Conservation (phyloP, 257 asterid species). For the Scutellaria barbata region DNA sequence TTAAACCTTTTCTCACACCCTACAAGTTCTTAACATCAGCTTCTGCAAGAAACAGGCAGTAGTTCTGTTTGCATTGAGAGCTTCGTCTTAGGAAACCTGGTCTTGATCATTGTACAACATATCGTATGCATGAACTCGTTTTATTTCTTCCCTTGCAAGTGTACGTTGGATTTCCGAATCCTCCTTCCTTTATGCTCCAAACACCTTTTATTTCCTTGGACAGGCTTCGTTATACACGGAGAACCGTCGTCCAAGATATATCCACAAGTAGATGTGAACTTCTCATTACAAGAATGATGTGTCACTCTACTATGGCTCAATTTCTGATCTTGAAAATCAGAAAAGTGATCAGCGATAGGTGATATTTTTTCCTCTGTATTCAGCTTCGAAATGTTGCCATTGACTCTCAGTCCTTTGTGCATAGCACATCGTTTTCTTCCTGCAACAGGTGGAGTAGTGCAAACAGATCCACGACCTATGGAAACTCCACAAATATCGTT, state of each 20-base stretch:
- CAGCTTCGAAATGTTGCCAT: conserved; percentile 46
- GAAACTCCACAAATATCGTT: conserved; percentile 71
- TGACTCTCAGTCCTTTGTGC: conserved; percentile 89
- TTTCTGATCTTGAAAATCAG: conserved; percentile 18
- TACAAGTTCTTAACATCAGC: background rate
- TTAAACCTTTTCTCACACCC: background rate
- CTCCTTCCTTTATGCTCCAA: conserved; percentile 54
- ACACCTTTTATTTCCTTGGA: conserved; percentile 50
- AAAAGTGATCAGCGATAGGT: conserved; percentile 4
- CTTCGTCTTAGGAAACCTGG: background rate
- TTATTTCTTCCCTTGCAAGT: conserved; percentile 11
- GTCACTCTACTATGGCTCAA: conserved; percentile 16
- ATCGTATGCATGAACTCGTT: background rate
- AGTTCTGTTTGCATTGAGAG: background rate
- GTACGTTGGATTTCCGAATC: conserved; percentile 25
- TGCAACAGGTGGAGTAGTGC: conserved; percentile 60
- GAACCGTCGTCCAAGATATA: conserved; percentile 46
- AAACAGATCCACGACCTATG: conserved; percentile 64
- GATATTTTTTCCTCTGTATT: conserved; percentile 26
- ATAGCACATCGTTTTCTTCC: conserved; percentile 80
- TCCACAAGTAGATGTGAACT: conserved; percentile 37
- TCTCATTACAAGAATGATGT: too few relatives aligned
- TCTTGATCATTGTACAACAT: background rate
- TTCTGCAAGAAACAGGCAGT: background rate
- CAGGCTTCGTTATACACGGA: conserved; percentile 40